These are phyloP conservation scores for Colletotrichum tropicale DNA, from an alignment of 2,329 filamentous ascomycete species.

Conservation along the genomic window DNA sequence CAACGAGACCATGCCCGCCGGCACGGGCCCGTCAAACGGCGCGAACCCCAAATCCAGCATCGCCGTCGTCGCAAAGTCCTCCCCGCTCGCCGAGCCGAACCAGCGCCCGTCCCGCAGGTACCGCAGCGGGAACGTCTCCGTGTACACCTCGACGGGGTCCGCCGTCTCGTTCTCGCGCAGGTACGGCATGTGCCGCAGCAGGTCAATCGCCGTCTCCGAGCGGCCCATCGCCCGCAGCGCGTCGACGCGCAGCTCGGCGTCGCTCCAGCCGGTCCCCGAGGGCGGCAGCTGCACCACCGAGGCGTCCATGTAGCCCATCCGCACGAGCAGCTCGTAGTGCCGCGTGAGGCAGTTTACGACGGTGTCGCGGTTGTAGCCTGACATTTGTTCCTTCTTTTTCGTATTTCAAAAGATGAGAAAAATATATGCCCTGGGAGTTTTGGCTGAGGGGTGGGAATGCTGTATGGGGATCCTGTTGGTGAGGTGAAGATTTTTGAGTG, in stretches of 20 bases:
- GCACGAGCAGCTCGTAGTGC: slow-evolving; percentile 17
- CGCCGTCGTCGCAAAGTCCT: not conserved
- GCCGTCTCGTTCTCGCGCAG: slow-evolving; percentile 12
- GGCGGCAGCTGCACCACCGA: slow-evolving; percentile 3
- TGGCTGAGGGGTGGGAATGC: not conserved
- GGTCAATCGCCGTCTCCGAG: slow-evolving; percentile 13
- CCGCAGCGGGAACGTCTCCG: slow-evolving; percentile 16
- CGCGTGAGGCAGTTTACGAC: slow-evolving; percentile 13
- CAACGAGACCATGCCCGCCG: slow-evolving; percentile 17
- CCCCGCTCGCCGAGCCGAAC: not conserved
- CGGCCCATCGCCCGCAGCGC: slow-evolving; percentile 21
- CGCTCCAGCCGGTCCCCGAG: slow-evolving; percentile 9
- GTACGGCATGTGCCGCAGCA: slow-evolving; percentile 15
- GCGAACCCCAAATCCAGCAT: slow-evolving; percentile 13
- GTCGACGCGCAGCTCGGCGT: slow-evolving; percentile 15
- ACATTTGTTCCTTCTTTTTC: not conserved
- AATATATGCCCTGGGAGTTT: not conserved
- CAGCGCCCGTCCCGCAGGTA: slow-evolving; percentile 17
- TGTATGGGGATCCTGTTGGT: not conserved
- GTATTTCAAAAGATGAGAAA: not conserved
- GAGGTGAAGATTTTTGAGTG: slow-evolving; percentile 3
- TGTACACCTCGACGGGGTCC: slow-evolving; percentile 11
- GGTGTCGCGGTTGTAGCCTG: not conserved
- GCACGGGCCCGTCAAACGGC: slow-evolving; percentile 19
- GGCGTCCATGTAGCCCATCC: slow-evolving; percentile 14